Evolutionary conservation across 2,329 filamentous ascomycete genomes (phyloP).

Genomic region (Botrytis cinerea): DNA sequence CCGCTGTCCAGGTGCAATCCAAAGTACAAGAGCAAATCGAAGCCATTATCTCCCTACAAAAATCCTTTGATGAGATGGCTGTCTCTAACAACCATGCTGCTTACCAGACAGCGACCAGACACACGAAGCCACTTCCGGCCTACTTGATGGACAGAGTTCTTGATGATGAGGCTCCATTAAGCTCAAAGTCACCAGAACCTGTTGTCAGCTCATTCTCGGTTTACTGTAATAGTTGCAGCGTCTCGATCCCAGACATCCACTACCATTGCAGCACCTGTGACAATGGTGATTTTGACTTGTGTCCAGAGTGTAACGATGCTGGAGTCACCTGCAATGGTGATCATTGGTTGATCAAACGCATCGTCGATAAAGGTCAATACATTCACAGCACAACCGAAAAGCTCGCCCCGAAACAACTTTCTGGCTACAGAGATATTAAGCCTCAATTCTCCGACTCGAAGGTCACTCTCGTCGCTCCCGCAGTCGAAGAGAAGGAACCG

Average conservation of each 20-base stretch:
- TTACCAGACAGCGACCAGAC: slow-evolving; percentile 25
- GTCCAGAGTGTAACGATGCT: slow-evolving; percentile 72
- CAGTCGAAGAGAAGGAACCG: slow-evolving; percentile 31
- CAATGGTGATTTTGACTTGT: slow-evolving; percentile 91
- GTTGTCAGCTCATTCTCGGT: slow-evolving; percentile 66
- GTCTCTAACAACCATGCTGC: background rate
- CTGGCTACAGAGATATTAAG: background rate
- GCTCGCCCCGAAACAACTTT: slow-evolving; percentile 54
- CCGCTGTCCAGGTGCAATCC: background rate
- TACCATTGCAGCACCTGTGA: slow-evolving; percentile 96
- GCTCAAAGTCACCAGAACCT: slow-evolving; percentile 20
- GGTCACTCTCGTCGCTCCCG: slow-evolving; percentile 34
- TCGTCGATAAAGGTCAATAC: slow-evolving; percentile 74
- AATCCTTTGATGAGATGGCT: slow-evolving; percentile 34
- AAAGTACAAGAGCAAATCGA: background rate
- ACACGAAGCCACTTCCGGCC: background rate
- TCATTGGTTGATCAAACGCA: slow-evolving; percentile 95
- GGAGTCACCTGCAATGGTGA: slow-evolving; percentile 77
- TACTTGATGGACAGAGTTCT: background rate
- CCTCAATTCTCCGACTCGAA: slow-evolving; percentile 33
- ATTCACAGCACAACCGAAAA: slow-evolving; percentile 84
- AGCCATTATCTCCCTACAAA: slow-evolving; percentile 37
- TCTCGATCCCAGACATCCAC: slow-evolving; percentile 75
- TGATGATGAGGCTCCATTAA: background rate
- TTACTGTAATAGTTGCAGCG: slow-evolving; percentile 90